phyloP scores from a whole-genome alignment of 1,139 yeast genomes.

The Sugiyamaella castrensis region DNA sequence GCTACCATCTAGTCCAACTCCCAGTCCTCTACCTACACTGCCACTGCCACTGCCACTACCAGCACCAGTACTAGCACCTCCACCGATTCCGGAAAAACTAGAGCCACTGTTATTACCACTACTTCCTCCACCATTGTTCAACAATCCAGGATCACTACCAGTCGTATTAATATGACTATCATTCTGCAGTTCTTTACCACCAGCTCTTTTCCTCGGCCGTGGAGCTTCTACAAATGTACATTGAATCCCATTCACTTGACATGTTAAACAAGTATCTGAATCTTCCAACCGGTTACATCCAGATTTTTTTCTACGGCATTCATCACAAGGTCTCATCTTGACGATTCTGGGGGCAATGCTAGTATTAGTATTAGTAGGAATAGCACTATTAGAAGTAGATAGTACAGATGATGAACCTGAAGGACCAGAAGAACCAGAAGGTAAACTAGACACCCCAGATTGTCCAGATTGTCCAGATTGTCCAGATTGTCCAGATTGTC shows the following conservation, averaged over 20 bases:
- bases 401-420: too few relatives aligned
- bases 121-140: slow-evolving; percentile 15
- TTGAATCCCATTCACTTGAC: slow-evolving; percentile 35
- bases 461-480: too few relatives aligned
- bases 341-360: slow-evolving; percentile 3
- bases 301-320: slow-evolving; percentile 24
- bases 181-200: not conserved
- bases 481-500: too few relatives aligned
- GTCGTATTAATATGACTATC: not conserved
- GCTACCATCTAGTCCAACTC: not conserved
- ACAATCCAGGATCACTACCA: slow-evolving; percentile 3
- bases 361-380: too few relatives aligned
- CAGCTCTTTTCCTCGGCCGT: slow-evolving; percentile 23
- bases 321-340: slow-evolving; percentile 32
- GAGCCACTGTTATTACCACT: slow-evolving; percentile 6
- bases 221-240: slow-evolving; percentile 39
- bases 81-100: not conserved
- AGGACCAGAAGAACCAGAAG: too few relatives aligned
- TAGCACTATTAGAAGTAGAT: too few relatives aligned
- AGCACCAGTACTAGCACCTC: slow-evolving; percentile 11
- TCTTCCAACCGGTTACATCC: slow-evolving; percentile 34
- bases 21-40: slow-evolving; percentile 8
- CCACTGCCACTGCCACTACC: not conserved
- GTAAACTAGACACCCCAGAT: too few relatives aligned
- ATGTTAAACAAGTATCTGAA: slow-evolving; percentile 36